Conservation (phyloP, 257 asterid species). For the Ophiorrhiza pumila region DNA sequence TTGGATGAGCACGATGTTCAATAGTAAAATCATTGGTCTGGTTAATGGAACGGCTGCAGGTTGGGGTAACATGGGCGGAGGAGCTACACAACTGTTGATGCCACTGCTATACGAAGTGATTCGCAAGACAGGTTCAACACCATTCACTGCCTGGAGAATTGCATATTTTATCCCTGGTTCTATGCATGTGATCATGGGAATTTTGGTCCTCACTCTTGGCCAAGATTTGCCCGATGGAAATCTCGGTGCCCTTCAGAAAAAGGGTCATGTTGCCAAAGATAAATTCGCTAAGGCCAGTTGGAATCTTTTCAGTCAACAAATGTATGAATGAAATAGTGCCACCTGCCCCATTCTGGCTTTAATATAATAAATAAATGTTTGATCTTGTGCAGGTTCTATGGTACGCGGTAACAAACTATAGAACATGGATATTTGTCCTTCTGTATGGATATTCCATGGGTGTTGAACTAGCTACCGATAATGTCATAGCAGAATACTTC, state of each 20-base stretch:
- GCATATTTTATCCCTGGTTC: slow-evolving; percentile 63
- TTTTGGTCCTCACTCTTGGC: slow-evolving; percentile 53
- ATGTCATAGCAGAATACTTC: slow-evolving; percentile 60
- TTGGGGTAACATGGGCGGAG: slow-evolving; percentile 81
- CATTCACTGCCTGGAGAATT: slow-evolving; percentile 63
- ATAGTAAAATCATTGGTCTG: slow-evolving; percentile 43
- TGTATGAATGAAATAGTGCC: no score
- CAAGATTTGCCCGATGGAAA: slow-evolving; percentile 75
- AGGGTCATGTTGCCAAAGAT: slow-evolving; percentile 48
- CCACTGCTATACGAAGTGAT: slow-evolving; percentile 52
- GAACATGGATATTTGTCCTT: slow-evolving; percentile 65
- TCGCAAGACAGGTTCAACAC: slow-evolving; percentile 34
- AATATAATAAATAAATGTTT: no score
- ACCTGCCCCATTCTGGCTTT: no score
- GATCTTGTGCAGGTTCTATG: slow-evolving; percentile 48
- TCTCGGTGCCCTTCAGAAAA: slow-evolving; percentile 42
- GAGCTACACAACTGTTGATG: slow-evolving; percentile 65
- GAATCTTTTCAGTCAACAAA: no score
- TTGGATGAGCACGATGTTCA: slow-evolving; percentile 66
- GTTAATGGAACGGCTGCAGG: slow-evolving; percentile 68
- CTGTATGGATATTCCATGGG: slow-evolving; percentile 75
- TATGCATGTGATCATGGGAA: slow-evolving; percentile 57
- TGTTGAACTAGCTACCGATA: slow-evolving; percentile 54
- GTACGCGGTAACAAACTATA: slow-evolving; percentile 58
- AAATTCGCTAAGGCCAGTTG: slow-evolving; percentile 41